Evolutionary conservation across 2,329 filamentous ascomycete species (phyloP), one percentile per base, ranked within the genome.

Genomic region (Diatrype stigma): DNA sequence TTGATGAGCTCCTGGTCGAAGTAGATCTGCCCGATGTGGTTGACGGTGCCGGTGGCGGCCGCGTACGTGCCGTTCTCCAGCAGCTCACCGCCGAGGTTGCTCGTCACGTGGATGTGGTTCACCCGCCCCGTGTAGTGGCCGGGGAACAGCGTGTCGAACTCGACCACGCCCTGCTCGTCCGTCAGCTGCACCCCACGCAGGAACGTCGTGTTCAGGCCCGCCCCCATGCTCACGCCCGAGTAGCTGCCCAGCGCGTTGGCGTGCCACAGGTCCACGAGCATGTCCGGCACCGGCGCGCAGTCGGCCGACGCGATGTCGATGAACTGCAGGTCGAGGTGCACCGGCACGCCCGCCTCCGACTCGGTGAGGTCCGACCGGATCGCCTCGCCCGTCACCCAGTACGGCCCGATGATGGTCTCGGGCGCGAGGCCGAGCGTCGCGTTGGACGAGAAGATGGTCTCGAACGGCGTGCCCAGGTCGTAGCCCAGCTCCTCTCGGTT

Each of bases 1-100:
- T 63, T 57, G 54, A 80, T 73, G 23, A 85, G 73, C 55, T 73
- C 70, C 60, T 83, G 76, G 63, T 84, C 79, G 59, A 82, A 81
- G 70, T 81, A 85, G 42, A 83, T 63, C 64, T 86, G 81, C 16
- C 81, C 81, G 40, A 84, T 73, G 66, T 85, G 80, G 4, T 77
- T 74, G 47, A 78, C 73, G 28, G 66, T 70, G 16, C 76, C 73
- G 52, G 72, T 70, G n/a, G 76, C 73, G 52, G 72, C 75, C 49
- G 78, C 69, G 49, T 63, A 58, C 45, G 79, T 82, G 57, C 73
- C 72, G 67, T 82, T 82, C 40, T 70, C 58, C 38, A 75, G 70
- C 14, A 73, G 51, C 16, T 60, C 62, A 32, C 58, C 62, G 50
- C 60, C 61, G 23, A 48, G 53, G 52, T 63, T 65, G 3, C 54